Percentiles rank a stretch among this genome's conserved stretches.
Evolutionary conservation across 2,329 filamentous ascomycete species (phyloP).

Genomic region (Fusarium begoniae): DNA sequence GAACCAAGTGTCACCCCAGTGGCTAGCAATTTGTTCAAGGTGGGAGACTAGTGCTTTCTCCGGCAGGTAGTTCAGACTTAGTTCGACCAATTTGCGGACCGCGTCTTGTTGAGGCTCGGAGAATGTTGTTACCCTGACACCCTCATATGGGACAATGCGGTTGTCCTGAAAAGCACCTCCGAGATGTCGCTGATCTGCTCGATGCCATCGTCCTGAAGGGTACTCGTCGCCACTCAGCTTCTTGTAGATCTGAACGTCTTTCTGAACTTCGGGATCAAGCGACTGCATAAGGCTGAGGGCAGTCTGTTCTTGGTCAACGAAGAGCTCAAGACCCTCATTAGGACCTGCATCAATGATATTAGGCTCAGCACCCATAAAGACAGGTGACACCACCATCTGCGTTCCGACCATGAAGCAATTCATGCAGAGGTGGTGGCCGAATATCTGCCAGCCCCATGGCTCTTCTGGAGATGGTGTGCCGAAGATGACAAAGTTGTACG

Average conservation of each 20-base stretch:
- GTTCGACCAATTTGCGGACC: background rate
- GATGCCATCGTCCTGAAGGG: constrained; percentile 75
- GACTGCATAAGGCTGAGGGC: constrained; percentile 75
- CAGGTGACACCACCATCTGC: constrained; percentile 74
- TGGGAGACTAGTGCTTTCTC: constrained; percentile 37
- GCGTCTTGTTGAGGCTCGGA: background rate
- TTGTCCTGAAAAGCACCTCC: constrained; percentile 82
- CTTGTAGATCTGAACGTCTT: constrained; percentile 46
- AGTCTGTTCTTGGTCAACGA: constrained; percentile 69
- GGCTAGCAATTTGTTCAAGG: constrained; percentile 60
- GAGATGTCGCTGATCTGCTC: constrained; percentile 78
- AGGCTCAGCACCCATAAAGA: constrained; percentile 82
- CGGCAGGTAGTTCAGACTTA: constrained; percentile 6
- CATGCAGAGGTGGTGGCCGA: constrained; percentile 80
- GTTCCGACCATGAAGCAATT: constrained; percentile 71
- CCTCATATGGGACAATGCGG: constrained; percentile 76
- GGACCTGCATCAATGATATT: constrained; percentile 74
- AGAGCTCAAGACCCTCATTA: constrained; percentile 69
- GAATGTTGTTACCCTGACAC: constrained; percentile 55
- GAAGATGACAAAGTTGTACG: constrained; percentile 78
- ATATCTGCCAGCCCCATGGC: constrained; percentile 79
- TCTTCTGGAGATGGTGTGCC: constrained; percentile 63
- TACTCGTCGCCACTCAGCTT: constrained; percentile 70
- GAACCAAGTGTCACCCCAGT: constrained; percentile 76
- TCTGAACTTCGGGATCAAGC: background rate